These are phyloP conservation scores for Haplographium delicatum DNA, from an alignment of 495 filamentous ascomycete species.

Conservation along the genomic window DNA sequence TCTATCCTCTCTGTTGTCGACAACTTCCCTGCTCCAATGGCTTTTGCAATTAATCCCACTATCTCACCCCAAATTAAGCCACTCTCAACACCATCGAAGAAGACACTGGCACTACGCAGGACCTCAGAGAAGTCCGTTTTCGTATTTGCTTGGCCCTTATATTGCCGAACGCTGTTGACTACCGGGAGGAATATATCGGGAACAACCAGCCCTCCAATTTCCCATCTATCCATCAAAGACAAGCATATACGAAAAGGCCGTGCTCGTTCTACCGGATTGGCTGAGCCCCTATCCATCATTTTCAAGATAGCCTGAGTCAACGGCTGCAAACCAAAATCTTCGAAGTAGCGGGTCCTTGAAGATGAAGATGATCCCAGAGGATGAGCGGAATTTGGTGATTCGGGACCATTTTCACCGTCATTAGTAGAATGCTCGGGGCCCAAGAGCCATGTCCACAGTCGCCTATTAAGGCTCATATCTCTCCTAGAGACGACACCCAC, in stretches of 20 bases:
- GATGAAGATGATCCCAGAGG: constrained; percentile 44
- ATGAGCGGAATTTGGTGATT: constrained; percentile 31
- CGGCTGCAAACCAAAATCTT: constrained; percentile 66
- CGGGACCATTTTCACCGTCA: constrained; percentile 29
- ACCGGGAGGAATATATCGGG: constrained; percentile 83
- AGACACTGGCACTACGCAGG: constrained; percentile 83
- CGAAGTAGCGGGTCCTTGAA: constrained; percentile 68
- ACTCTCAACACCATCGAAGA: constrained; percentile 96
- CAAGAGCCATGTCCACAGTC: constrained; percentile 95
- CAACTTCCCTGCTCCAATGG: constrained; percentile 43
- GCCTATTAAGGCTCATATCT: constrained; percentile 93
- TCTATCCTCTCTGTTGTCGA: constrained; percentile 40
- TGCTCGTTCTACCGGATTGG: constrained; percentile 63
- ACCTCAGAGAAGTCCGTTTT: constrained; percentile 79
- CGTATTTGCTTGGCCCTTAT: constrained; percentile 51
- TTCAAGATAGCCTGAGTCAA: constrained; percentile 69
- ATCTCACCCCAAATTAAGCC: constrained; percentile 87
- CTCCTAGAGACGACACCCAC: constrained; percentile 76
- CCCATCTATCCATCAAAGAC: constrained; percentile 96
- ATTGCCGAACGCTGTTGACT: constrained; percentile 69
- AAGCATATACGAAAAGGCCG: constrained; percentile 85
- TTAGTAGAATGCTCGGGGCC: constrained; percentile 65
- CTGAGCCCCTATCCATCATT: constrained; percentile 58
- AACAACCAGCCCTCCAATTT: constrained; percentile 85
- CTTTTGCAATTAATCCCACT: constrained; percentile 49